Evolutionary conservation across 1,139 yeast genomes (phyloP), one percentile per base, ranked within the genome.

Genomic region (Oligophagozyma castellii): DNA sequence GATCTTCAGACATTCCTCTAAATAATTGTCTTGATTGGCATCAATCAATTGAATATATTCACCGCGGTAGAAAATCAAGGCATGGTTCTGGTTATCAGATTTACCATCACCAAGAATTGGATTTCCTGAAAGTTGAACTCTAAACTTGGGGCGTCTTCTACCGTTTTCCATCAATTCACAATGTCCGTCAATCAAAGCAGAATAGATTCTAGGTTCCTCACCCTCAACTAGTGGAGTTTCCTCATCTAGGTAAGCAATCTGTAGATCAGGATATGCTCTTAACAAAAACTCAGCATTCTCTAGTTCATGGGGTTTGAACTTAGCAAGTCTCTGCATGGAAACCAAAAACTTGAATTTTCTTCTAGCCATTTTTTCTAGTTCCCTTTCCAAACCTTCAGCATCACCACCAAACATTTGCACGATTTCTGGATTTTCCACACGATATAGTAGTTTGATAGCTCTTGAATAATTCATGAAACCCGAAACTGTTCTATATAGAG

Each of bases 71-170:
- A 89, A 89, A 55, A 89, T 83, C 47, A 89, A 61, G 40, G 96
- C 84, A 61, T 86, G 96, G 61, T 89, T 89, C 64, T 89, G 98
- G 62, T 89, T 89, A 71, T 89, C 98, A 51, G 96, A 81, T 62
- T 89, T 89, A 75, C 98, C 98, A 59, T 89, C 98, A 71, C 98
- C 98, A 55, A 89, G 70, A 59, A 89, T 89, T 54, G 98, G 96
- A 61, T 89, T 89, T 67, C 98, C 98, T 46, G 96, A 84, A 48
- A 89, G 70, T 68, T 86, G 96, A 44, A 89, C 76, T 70, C 98
- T 79, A 61, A 84, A 89, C 60, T 86, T 86, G 43, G 98, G 98
- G 61, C 95, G 86, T 66, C 98, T 84, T 61, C 95, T 78, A 49
- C 96, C 98, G 55, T 89, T 84, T 60, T 86, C 95, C 70, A 89